Evolutionary conservation across 1,139 yeast genomes (phyloP), one percentile per base, ranked within the genome.

Genomic region (Sugiyamaella castrensis): DNA sequence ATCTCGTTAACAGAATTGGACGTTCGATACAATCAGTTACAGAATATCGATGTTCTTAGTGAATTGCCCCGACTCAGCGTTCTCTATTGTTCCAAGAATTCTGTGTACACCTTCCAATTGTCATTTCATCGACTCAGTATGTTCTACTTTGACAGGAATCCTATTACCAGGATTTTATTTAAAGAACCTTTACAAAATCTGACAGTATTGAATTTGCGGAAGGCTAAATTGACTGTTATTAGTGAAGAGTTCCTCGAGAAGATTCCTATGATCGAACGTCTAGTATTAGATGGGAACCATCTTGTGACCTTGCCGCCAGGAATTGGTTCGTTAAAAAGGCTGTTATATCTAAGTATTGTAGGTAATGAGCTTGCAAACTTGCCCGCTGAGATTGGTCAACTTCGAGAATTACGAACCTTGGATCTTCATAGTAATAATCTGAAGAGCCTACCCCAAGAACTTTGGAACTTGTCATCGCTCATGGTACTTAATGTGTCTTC

Each of bases 391-490:
- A 77, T 92, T 37, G 84, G 88, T 1, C 64, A 75, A 12, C 73
- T 92, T 50, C 69, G 72, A 2, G 76, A 79, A 30, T 73, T 92
- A 54, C 84, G 80, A 57, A 74, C 77, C 50, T 72, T 94, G 55
- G 98, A 94, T 66, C 70, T 89, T 43, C 98, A 92, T 66, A 79
- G 87, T 43, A 94, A 94, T 67, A 91, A 89, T 62, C 73, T 94
- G 57, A 84, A 87, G 57, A 62, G 71, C 4, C 69, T 94, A 33
- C 91, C 94, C 0, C 77, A 76, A 34, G 82, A 79, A 27, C 76
- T 87, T 41, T 87, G 88, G 87, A 72, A 75, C 50, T 72, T 85
- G 65, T 75, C 73, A 30, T 73, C 79, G 0, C 73, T 86, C 61
- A 76, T 77, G 5, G 69, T 71, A 5, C 73, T 89, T 57, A 92